Conservation (phyloP, 1,139 yeast species). For the Nakaseomyces delphensis region DNA sequence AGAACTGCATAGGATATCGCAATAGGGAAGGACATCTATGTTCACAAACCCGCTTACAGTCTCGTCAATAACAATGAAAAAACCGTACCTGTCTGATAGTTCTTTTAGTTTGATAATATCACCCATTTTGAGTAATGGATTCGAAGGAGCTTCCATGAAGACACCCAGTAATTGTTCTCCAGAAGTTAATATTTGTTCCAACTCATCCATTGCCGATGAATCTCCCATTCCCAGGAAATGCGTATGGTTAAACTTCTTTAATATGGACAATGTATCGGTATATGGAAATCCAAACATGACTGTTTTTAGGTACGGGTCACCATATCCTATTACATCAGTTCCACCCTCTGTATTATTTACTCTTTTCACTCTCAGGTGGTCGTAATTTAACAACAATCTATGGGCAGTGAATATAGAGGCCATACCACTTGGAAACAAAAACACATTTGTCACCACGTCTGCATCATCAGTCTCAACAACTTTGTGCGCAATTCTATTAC, state of each 20-base stretch:
- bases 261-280: slow-evolving; percentile 80
- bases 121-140: slow-evolving; percentile 81
- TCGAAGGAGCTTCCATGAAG: slow-evolving; percentile 90
- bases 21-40: slow-evolving; percentile 69
- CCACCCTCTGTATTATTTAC: slow-evolving; percentile 19
- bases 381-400: slow-evolving; percentile 44
- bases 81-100: slow-evolving; percentile 60
- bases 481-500: slow-evolving; percentile 66
- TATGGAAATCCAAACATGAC: slow-evolving; percentile 95
- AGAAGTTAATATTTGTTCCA: slow-evolving; percentile 49
- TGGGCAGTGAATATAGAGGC: slow-evolving; percentile 82
- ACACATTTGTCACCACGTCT: slow-evolving; percentile 43
- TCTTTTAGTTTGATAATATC: slow-evolving; percentile 54
- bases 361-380: slow-evolving; percentile 25
- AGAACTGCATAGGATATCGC: slow-evolving; percentile 84
- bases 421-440: slow-evolving; percentile 86
- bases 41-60: slow-evolving; percentile 88
- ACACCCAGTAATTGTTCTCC: slow-evolving; percentile 61
- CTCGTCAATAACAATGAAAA: slow-evolving; percentile 82
- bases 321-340: slow-evolving; percentile 18
- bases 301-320: slow-evolving; percentile 45
- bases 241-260: slow-evolving; percentile 82
- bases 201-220: slow-evolving; percentile 54
- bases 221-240: slow-evolving; percentile 82
- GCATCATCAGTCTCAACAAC: slow-evolving; percentile 38